Evolutionary conservation across 23 red algal species (phyloP), one percentile per base, ranked within the genome.

Genomic region (Gracilaria domingensis): DNA sequence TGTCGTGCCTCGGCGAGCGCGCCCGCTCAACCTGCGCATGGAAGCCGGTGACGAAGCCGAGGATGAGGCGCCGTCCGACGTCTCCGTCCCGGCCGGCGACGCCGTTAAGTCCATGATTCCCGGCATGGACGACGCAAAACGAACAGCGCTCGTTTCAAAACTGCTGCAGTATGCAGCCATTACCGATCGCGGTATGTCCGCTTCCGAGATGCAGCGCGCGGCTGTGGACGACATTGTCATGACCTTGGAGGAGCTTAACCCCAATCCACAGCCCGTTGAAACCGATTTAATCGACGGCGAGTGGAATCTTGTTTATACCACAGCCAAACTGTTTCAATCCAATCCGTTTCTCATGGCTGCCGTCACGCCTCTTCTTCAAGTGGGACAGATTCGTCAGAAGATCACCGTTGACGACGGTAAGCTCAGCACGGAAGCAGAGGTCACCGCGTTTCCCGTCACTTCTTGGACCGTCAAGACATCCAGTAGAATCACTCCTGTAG

Each of bases 291-390:
- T 95, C 12, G 83, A 98, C 64, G 96, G 96, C 0, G 54, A 42
- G 25, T 98, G 96, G 96, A 86, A 82, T 50, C 77, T 98, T 36
- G 93, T 98, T 33, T 98, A 95, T 75, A 88, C 66, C 80, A 75
- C 87, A 8, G 80, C 89, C 40, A 90, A 88, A 66, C 67, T 94
- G 83, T 93, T 90, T 83, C 82, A 89, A 23, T 64, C 75, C 81
- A 93, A 59, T 44, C 95, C 95, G 28, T 88, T 97, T 26, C 66
- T 93, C 47, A 81, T 85, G 76, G 83, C 85, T 29, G 83, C 90
- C 0, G 83, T 85, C 65, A 93, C 66, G 32, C 93, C 93, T 11
- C 82, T 95, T 28, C 42, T 95, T 26, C 82, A 90, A n/a, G 35
- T 98, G 12, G 93, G 96, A 21, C 88, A 93, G 40, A 79, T 95